A percentile compares a stretch with the other conserved stretches of the same genome.
phyloP scores from a whole-genome alignment of 495 filamentous ascomycete species.

The Xylona heveae region DNA sequence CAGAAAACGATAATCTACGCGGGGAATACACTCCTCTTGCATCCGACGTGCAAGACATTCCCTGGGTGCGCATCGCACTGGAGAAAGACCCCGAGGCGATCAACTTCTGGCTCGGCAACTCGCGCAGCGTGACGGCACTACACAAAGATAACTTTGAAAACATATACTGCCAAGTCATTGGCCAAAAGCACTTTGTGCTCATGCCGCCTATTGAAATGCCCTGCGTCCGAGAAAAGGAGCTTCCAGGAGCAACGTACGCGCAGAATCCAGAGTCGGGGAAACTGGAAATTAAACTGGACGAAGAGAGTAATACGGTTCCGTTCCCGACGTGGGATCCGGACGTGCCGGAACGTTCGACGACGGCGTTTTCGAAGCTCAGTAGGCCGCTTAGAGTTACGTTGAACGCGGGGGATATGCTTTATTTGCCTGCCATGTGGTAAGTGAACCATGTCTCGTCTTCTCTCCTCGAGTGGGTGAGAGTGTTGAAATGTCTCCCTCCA shows the following conservation, averaged over 20 bases:
- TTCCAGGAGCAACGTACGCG: constrained; percentile 30
- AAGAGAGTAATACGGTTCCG: constrained; percentile 23
- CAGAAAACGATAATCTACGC: constrained; percentile 58
- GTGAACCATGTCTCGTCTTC: too few species aligned
- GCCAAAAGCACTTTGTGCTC: constrained; percentile 47
- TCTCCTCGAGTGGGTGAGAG: too few species aligned
- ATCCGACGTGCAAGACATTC: constrained; percentile 28
- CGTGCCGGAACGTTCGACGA: constrained; percentile 20
- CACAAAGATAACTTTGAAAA: constrained; percentile 72
- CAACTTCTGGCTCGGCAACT: constrained; percentile 64
- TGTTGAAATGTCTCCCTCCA: too few species aligned
- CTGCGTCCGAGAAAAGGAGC: constrained; percentile 34
- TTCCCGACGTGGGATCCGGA: constrained; percentile 58
- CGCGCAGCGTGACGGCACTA: constrained; percentile 36
- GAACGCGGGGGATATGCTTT: constrained; percentile 56
- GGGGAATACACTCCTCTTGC: constrained; percentile 40
- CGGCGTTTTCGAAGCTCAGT: constrained; percentile 30
- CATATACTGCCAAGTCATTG: constrained; percentile 51
- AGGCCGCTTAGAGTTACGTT: constrained; percentile 37
- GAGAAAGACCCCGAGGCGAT: constrained; percentile 39
- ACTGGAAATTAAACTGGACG: constrained; percentile 15
- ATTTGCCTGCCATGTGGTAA: constrained; percentile 54
- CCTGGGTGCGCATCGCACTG: constrained; percentile 46
- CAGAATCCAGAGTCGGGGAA: constrained; percentile 7
- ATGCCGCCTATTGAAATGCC: constrained; percentile 40